Base-by-base conservation (phyloP, 352 stramenopile genomes). In the Globisporangium emineosum region DNA sequence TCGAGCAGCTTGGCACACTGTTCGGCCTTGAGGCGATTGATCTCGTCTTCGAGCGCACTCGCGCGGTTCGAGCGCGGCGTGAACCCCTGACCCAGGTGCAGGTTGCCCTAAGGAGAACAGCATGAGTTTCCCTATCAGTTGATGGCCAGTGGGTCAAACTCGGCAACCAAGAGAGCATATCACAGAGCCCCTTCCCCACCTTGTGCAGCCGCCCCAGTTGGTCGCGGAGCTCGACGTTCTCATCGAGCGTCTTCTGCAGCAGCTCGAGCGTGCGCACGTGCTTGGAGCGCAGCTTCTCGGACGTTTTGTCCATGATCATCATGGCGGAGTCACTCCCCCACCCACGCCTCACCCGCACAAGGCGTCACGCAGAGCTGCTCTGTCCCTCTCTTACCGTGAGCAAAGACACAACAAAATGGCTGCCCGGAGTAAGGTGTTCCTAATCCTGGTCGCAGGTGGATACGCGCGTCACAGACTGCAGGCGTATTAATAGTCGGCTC, bases 231-330 rank as follows among this genome's bases (percentile, higher is more conserved):
- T 88, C 81, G 35, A 78, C 81, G 63, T 92, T 92, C 62, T 90
- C 83, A 50, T 92, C 83, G 2, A 92, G 66, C 27, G 83, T 92
- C 68, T 90, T 89, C 61, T 92, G 83, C 21, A 92, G 75, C 33
- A 92, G 66, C 67, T 92, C 83, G 1, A 92, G 78, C 30, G 83
- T 92, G 17, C 83, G 81, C 23, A 92, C 83, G 63, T 92, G 83
- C 73, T 92, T 92, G 64, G 83, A 90, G 33, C 83, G 79, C 47
- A 92, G 69, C 59, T 82, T 76, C 69, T 92, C 83, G 27, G 81
- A 77, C 3, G 81, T 83, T 32, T 76, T 86, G 59, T 89, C 80
- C 54, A 88, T 68, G 51, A 78, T 62, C 78, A 89, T 78, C 70
- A 78, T 80, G 8, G 8, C n/a, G 42, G 19, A 43, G n/a, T n/a